Base-by-base conservation (phyloP, 2,329 filamentous ascomycete genomes). In the Cladosporium sp. region DNA sequence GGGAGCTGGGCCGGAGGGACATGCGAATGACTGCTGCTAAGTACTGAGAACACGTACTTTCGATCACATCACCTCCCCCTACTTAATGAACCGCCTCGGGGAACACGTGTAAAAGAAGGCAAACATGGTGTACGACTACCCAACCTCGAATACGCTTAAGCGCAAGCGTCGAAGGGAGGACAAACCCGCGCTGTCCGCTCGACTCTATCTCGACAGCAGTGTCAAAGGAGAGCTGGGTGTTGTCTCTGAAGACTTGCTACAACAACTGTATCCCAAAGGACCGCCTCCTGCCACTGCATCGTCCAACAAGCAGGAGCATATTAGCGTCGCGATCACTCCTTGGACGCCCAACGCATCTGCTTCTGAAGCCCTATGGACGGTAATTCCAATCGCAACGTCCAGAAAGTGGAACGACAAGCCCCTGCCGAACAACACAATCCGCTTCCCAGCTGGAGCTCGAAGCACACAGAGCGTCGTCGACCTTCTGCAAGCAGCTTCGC, bases 181-280 rank as follows among this genome's bases (percentile, higher is more conserved):
- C 76, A 93, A 91, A 77, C 85, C 90, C 8, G 85, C 93, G 51
- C 84, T 96, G 66, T 85, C 91, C 66, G 93, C 92, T 65, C 88
- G 91, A 65, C 83, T 98, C 59, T 85, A 96, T 43, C 86, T 97
- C 65, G 93, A 97, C 78, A 91, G 93, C 75, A 89, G 91, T 76
- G 84, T 96, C 72, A 91, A 90, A 79, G 92, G 91, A 62, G 92
- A 97, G 75, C 85, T 93, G 67, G 95, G 93, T 68, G 86, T 95
- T 69, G 79, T 98, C 62, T 97, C 94, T 14, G 89, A 92, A 73
- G 92, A 97, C 77, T 84, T 99, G 60, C 92, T 93, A 73, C 83
- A 85, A 56, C 91, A 96, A 74, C 84, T 98, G 60, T 93, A 96
- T 79, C 88, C 91, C 4, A 64, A 65, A 43, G 59, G 66, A 62